Percentiles rank a stretch among this genome's conserved stretches.
These are phyloP conservation scores for Exophiala sp. DNA, from an alignment of 2,329 filamentous ascomycete genomes.

Conservation along the genomic window DNA sequence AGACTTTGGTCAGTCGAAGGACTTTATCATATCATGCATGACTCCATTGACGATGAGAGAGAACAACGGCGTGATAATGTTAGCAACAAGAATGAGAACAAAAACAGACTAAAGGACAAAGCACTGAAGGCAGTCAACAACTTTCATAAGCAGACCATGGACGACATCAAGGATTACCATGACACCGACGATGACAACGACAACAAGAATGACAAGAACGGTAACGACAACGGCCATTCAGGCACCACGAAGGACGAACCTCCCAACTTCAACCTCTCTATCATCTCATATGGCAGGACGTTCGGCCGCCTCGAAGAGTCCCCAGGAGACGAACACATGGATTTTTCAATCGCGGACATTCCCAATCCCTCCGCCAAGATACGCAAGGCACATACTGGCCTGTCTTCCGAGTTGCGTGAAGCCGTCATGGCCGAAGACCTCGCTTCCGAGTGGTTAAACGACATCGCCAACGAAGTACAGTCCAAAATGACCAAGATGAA, in stretches of 20 bases:
- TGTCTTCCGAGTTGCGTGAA: constrained; percentile 15
- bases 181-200: background rate
- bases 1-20: too few species aligned
- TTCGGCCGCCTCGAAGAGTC: constrained; percentile 11
- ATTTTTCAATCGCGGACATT: constrained; percentile 18
- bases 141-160: too few species aligned
- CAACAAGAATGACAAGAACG: background rate
- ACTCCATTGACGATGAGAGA: too few species aligned
- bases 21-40: too few species aligned
- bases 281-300: constrained; percentile 18
- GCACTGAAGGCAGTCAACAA: too few species aligned
- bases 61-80: too few species aligned
- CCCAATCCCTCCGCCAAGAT: constrained; percentile 19
- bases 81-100: too few species aligned
- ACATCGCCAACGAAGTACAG: constrained; percentile 5
- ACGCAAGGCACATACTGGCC: constrained; percentile 19
- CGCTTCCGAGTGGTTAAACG: constrained; percentile 6
- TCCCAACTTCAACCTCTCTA: constrained; percentile 9
- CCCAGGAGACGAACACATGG: constrained; percentile 10
- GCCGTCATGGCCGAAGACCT: constrained; percentile 15
- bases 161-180: too few species aligned
- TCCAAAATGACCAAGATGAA: constrained; percentile 16
- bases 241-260: background rate
- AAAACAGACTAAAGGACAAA: too few species aligned
- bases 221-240: background rate